These are phyloP conservation scores for Ustilago hordei DNA, from an alignment of 1,284 basidiomycete species.

Conservation along the genomic window DNA sequence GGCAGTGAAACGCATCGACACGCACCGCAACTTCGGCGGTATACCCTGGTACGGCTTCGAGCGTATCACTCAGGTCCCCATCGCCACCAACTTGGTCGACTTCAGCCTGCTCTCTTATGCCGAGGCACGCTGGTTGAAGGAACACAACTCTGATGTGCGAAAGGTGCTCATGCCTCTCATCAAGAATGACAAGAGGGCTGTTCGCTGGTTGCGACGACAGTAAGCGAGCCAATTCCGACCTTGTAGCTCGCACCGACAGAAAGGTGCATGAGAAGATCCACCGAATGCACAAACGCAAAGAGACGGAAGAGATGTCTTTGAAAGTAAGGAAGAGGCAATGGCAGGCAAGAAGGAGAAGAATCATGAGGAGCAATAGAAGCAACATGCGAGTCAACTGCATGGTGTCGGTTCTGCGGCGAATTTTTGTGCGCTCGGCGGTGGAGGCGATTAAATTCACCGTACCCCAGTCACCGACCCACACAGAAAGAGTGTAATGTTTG, in stretches of 20 bases:
- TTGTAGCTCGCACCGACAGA: too few relatives aligned
- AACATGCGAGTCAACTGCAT: not conserved
- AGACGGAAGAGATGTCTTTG: too few relatives aligned
- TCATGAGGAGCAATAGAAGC: not conserved
- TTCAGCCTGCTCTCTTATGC: slow-evolving; percentile 54
- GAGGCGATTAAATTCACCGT: slow-evolving; percentile 1
- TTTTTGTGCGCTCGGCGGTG: not conserved
- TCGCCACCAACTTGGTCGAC: slow-evolving; percentile 65
- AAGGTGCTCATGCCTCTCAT: slow-evolving; percentile 61
- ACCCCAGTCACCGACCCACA: not conserved
- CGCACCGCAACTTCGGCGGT: slow-evolving; percentile 58
- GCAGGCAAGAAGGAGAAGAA: too few relatives aligned
- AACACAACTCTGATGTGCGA: slow-evolving; percentile 67
- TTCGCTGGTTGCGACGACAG: slow-evolving; percentile 58
- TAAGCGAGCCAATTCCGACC: slow-evolving; percentile 6
- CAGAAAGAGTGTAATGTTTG: not conserved
- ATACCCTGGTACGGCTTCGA: slow-evolving; percentile 69
- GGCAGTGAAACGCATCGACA: slow-evolving; percentile 49
- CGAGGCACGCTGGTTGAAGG: slow-evolving; percentile 67
- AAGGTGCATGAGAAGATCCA: too few relatives aligned
- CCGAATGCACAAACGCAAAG: too few relatives aligned
- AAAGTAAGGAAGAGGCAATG: too few relatives aligned
- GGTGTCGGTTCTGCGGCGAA: not conserved
- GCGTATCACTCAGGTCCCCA: slow-evolving; percentile 69
- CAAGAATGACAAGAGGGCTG: slow-evolving; percentile 57